These are phyloP conservation scores for Paspalum vaginatum DNA, from an alignment of 176 grass and related monocot species.

Conservation along the genomic window DNA sequence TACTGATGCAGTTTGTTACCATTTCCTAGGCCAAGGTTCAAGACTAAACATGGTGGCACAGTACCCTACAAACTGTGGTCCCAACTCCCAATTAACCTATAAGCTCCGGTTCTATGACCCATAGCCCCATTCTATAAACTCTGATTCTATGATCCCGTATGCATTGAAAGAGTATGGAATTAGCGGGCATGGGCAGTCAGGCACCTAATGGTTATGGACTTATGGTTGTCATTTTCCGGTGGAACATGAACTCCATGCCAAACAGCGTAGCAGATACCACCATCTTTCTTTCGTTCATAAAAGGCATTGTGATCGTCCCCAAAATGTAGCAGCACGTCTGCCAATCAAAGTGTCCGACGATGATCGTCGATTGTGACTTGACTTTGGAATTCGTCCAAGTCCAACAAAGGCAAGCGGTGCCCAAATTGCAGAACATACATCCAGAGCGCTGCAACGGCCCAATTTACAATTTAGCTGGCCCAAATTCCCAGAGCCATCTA, in stretches of 20 bases:
- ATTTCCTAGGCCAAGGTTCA: neutral
- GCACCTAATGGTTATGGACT: too few species aligned
- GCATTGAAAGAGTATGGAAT: too few species aligned
- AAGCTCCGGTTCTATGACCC: too few species aligned
- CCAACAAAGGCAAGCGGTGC: neutral
- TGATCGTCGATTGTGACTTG: too few species aligned
- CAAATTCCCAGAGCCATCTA: neutral
- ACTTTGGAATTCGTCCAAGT: neutral
- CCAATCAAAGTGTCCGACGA: neutral
- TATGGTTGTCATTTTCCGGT: too few species aligned
- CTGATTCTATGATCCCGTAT: too few species aligned
- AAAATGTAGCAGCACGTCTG: neutral
- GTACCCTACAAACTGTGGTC: too few species aligned
- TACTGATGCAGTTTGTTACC: neutral
- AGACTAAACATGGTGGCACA: neutral
- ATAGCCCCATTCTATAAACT: too few species aligned
- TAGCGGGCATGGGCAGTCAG: fast-evolving
- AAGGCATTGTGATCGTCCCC: neutral
- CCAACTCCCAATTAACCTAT: too few species aligned
- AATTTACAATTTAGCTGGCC: neutral
- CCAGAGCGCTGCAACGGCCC: too few species aligned
- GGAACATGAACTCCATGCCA: too few species aligned
- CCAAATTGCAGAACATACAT: neutral
- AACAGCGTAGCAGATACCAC: neutral
- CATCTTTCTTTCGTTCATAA: neutral